Base-by-base conservation (phyloP, 2,329 filamentous ascomycete species). In the Gnomoniopsis sp. region DNA sequence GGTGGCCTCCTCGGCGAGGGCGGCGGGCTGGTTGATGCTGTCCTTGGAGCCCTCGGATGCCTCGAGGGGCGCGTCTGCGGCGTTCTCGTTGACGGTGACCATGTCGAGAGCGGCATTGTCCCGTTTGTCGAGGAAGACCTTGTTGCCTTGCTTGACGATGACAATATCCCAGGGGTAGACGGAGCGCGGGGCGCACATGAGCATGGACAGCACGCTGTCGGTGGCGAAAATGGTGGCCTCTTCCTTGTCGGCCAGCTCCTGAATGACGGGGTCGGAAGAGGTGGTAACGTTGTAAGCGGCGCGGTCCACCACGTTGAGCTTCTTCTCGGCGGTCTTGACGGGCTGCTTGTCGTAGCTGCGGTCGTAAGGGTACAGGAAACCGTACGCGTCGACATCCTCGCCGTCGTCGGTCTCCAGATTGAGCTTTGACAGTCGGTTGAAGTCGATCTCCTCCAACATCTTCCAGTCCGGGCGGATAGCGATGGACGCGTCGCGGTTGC, bases 151-250 rank as follows among this genome's bases (percentile, higher is more conserved):
- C 75, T 90, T 88, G 63, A 91, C 82, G 70, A 99, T 96, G 72
- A 99, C 89, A 69, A 99, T 88, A 76, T 99, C 95, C 95, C 95
- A 99, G 47, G 93, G 93, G 81, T 98, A 98, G 64, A 99, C 91
- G 59, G 91, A 96, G 70, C 96, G 91, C 60, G 95, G 90, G 53
- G 95, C 88, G 78, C 95, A 99, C 95, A 99, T 99, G 69, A 99
- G 88, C 92, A 97, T 98, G 65, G 93, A 98, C 61, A 99, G 86
- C 69, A 99, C 93, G 77, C 89, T 96, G 75, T 97, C 93, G 48
- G 95, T 97, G 64, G 95, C 92, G 72, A 98, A 99, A 70, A 99
- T 93, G 67, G 91, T 95, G 49, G 93, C 95, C 78, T 97, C 93
- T 71, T 96, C 87, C 81, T 93, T 96, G 69, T 98, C 93, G 63